Percentiles rank a stretch among this genome's conserved stretches.
Conservation (phyloP, 208 protist species). For the Leishmania lainsoni region DNA sequence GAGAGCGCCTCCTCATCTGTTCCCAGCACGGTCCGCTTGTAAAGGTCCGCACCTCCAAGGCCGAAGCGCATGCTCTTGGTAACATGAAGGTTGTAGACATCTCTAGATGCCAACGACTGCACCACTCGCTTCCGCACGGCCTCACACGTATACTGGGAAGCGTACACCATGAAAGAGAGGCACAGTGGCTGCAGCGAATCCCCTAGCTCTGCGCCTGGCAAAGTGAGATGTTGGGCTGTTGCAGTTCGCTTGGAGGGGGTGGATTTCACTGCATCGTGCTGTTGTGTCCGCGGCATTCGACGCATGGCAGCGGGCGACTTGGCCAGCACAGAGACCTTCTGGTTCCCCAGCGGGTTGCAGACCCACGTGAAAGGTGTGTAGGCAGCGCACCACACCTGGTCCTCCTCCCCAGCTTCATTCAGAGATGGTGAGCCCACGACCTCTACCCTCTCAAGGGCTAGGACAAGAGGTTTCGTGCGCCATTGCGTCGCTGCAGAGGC, state of each 20-base stretch:
- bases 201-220: background rate
- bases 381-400: slow-evolving; percentile 21
- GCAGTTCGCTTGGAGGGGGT: background rate
- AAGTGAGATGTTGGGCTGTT: no score
- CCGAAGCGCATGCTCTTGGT: slow-evolving; percentile 20
- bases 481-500: slow-evolving; percentile 18
- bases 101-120: background rate
- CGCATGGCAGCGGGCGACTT: slow-evolving; percentile 2
- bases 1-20: slow-evolving; percentile 3
- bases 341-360: slow-evolving; percentile 31
- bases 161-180: slow-evolving; percentile 18
- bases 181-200: slow-evolving; percentile 6
- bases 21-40: background rate
- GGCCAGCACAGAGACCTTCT: slow-evolving; percentile 8
- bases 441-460: slow-evolving; percentile 20
- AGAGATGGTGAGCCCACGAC: background rate
- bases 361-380: slow-evolving; percentile 45
- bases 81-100: slow-evolving; percentile 22
- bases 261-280: background rate
- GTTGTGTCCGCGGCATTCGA: background rate
- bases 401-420: background rate
- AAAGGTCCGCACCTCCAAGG: background rate
- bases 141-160: slow-evolving; percentile 16
- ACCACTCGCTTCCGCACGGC: slow-evolving; percentile 10
- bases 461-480: slow-evolving; percentile 13